phyloP scores from a whole-genome alignment of 371 early-diverging fungal species.

The Mortierella sp. region DNA sequence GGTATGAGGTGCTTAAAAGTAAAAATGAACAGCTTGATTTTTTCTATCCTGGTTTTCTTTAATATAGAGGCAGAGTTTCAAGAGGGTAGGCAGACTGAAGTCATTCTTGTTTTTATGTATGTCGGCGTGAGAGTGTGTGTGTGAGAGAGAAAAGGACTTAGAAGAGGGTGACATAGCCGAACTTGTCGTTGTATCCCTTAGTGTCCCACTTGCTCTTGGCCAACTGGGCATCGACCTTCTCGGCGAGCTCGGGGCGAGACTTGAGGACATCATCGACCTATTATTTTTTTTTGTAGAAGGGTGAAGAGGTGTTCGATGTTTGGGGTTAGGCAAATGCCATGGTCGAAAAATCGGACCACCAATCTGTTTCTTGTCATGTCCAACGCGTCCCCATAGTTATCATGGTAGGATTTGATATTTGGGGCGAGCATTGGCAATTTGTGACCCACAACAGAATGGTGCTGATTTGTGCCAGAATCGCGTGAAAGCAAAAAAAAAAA shows the following conservation, averaged over 20 bases:
- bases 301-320: neutral
- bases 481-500: neutral
- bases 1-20: neutral
- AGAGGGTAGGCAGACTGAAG: neutral
- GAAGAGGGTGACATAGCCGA: constrained; percentile 83
- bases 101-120: neutral
- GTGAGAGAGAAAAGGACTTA: constrained; percentile 58
- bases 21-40: neutral
- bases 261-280: constrained; percentile 95
- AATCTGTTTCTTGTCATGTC: neutral
- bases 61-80: neutral
- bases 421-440: neutral
- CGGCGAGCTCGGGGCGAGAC: constrained; percentile 93
- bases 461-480: neutral
- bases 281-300: neutral
- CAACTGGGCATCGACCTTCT: constrained; percentile 89
- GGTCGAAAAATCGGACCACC: too few relatives aligned
- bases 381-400: neutral
- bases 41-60: constrained; percentile 4
- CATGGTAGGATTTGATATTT: neutral
- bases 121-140: neutral
- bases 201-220: constrained; percentile 93
- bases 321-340: too few relatives aligned
- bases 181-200: constrained; percentile 96
- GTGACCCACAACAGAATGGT: too few relatives aligned